Evolutionary conservation across 2,329 filamentous ascomycete species (phyloP), one percentile per base, ranked within the genome.

Genomic region (Raffaelea ambrosiae): DNA sequence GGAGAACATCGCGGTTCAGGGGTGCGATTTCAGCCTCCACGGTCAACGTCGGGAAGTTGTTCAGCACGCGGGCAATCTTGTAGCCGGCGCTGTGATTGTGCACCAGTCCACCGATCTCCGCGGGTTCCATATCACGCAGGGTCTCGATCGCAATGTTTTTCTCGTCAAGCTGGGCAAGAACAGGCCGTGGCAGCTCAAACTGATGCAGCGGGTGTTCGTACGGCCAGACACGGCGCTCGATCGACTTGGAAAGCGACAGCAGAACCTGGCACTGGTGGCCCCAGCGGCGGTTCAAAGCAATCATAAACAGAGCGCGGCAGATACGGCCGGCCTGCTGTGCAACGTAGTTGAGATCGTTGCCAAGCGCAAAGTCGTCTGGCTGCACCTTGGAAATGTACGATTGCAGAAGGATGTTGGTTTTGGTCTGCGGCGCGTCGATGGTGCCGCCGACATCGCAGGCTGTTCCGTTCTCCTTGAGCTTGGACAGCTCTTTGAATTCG

Each of bases 321-420:
- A 98, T 98, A 64, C 93, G 84, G 1, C 89, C 88, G 11, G 93
- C 85, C 63, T 98, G 95, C 62, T 98, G 93, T 2, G 93, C 88
- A 40, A 98, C 88, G 60, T 98, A 98, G 54, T 88, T 88, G 40
- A 87, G 84, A 62, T 98, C 93, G 19, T 94, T 97, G 1, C 85
- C 79, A 11, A 98, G 70, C 0, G 93, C 91, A 66, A 97, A 98
- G 63, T 98, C 93, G 53, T 97, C 91, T 0, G 93, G 76, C 57
- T 86, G 84, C 1, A 83, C 85, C 55, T 86, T 79, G 36, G 89
- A 96, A 56, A 98, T 96, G 64, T 95, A 95, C 0, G 90, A 84
- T 63, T 98, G 93, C 3, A 98, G 73, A 26, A 98, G 69, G 50
- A 98, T 93, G 58, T 98, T 98, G 1, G 91, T 97, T 69, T 98